Percentiles rank a stretch among this genome's conserved stretches.
These are phyloP conservation scores for Ormosia semicastrata DNA, from an alignment of 306 rosid species.

Conservation along the genomic window DNA sequence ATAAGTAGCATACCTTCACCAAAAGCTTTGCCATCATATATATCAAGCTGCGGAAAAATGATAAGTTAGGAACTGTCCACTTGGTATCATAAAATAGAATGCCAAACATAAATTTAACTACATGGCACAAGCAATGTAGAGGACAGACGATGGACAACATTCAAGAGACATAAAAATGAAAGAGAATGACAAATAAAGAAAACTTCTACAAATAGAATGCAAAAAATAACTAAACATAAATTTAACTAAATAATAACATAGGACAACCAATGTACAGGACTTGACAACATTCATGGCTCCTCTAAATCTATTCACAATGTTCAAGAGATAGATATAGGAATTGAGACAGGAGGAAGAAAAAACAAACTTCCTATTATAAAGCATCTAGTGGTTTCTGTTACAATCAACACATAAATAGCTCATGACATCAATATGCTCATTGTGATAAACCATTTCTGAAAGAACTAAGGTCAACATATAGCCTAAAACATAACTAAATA, in stretches of 20 bases:
- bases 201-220: not conserved
- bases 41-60: constrained; percentile 67
- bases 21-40: constrained; percentile 73
- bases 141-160: not conserved
- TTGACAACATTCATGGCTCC: not conserved
- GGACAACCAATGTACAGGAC: not conserved
- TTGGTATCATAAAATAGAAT: not conserved
- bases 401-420: too few relatives aligned
- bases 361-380: not conserved
- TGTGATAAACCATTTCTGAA: not conserved
- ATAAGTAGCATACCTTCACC: constrained; percentile 65
- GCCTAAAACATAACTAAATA: not conserved
- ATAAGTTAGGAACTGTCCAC: constrained; percentile 18
- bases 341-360: not conserved
- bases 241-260: not conserved
- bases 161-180: not conserved
- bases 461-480: not conserved
- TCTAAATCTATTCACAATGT: not conserved
- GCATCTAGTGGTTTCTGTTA: too few relatives aligned
- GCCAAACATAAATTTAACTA: not conserved
- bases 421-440: not conserved
- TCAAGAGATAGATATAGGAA: not conserved
- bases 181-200: not conserved
- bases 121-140: not conserved
- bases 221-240: not conserved